Conservation (phyloP, 139 green algal genomes). For the Coelastrella sp. region DNA sequence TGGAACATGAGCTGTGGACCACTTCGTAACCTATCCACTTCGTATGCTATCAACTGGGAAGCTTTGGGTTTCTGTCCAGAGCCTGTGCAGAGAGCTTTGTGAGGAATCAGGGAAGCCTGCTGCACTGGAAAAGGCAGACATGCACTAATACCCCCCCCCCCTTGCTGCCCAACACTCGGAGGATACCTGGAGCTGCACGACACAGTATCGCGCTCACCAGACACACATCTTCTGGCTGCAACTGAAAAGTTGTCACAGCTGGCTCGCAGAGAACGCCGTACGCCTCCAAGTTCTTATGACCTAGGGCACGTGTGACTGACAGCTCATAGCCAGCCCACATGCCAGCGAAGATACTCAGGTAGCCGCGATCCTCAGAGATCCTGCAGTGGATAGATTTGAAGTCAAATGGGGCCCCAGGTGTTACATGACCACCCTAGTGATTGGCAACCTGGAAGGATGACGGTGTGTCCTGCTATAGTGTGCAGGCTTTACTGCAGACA, state of each 20-base stretch:
- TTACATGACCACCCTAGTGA: too few relatives aligned
- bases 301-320: conserved; percentile 76
- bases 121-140: too few relatives aligned
- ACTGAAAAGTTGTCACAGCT: conserved; percentile 43
- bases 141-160: too few relatives aligned
- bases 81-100: too few relatives aligned
- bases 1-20: not conserved
- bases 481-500: too few relatives aligned
- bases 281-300: conserved; percentile 60
- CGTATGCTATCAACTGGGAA: not conserved
- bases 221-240: conserved; percentile 62
- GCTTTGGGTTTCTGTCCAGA: not conserved
- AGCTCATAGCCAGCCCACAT: conserved; percentile 71
- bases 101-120: too few relatives aligned
- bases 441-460: too few relatives aligned
- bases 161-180: too few relatives aligned
- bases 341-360: conserved; percentile 65
- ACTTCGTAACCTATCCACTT: not conserved
- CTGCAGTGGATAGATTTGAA: not conserved
- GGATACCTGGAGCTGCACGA: too few relatives aligned
- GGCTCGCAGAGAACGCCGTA: conserved; percentile 59
- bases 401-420: too few relatives aligned
- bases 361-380: conserved; percentile 57
- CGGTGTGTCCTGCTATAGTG: too few relatives aligned
- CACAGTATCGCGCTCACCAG: conserved; percentile 45